Base-by-base conservation (phyloP, 1,139 yeast genomes). In the Kazachstania sp. region DNA sequence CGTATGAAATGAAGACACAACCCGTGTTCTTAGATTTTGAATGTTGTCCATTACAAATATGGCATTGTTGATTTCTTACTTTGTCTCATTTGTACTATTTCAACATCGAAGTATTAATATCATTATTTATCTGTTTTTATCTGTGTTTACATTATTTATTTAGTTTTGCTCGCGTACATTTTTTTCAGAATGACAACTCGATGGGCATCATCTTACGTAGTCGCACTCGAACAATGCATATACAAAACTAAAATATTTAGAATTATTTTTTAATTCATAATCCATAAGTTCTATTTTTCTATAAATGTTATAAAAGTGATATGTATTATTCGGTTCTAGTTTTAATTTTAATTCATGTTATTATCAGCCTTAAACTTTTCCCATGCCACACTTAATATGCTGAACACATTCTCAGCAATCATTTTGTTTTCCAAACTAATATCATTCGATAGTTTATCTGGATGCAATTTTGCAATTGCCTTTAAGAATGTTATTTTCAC, bases 381-480 rank as follows among this genome's bases (percentile, higher is more conserved):
- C 98, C 98, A 94, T 1, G 97, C 90, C 55, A 79, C 77, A 64
- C 90, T 90, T 54, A 94, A 71, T 0, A 80, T 74, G 41, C 88
- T 84, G 60, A 94, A 94, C 0, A 92, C 94, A 11, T 81, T 80
- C 58, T 88, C 92, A 31, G 97, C 94, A 45, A 90, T 72, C 83
- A 90, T 78, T 62, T 83, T 83, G 50, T 79, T 78, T 56, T 86
- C 92, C n/a, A 79, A 70, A 30, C 69, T 66, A 8, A 81, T 67
- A 1, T 79, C 75, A 19, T 59, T 57, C 32, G 72, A 70, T 37
- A 88, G 70, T 65, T 94, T 94, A 65, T 94, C 98, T 0, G 98
- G 98, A 62, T 94, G 99, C 4, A 94, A 87, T 55, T 83, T 79
- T 32, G 95, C 82, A 39, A 88, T 94, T 1, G 96, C 97, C 65